Percentiles rank a stretch among this genome's conserved stretches.
Evolutionary conservation across 108 stramenopile genomes (phyloP).

Genomic region (Cylindrotheca closterium): DNA sequence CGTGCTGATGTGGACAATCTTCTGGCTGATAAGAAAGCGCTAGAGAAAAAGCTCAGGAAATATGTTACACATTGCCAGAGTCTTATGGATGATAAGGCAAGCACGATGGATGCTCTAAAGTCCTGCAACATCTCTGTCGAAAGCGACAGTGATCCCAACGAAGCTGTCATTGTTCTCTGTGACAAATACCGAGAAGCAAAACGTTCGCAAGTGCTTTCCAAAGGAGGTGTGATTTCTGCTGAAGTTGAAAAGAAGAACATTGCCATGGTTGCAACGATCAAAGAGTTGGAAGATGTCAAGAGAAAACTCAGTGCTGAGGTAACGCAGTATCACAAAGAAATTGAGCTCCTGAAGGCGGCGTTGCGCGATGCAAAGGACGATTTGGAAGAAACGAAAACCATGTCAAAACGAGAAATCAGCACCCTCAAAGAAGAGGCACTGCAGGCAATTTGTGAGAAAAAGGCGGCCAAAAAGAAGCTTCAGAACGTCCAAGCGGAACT

Average conservation of each 20-base stretch:
- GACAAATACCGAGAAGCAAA: slow-evolving; percentile 66
- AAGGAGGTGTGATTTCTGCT: neutral
- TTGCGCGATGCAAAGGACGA: slow-evolving; percentile 25
- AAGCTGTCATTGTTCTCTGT: slow-evolving; percentile 57
- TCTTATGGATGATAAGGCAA: slow-evolving; percentile 74
- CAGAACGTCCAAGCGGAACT: slow-evolving; percentile 47
- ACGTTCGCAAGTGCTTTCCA: slow-evolving; percentile 24
- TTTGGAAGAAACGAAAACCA: slow-evolving; percentile 40
- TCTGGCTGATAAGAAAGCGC: slow-evolving; percentile 64
- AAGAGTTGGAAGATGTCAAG: neutral
- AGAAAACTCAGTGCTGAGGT: slow-evolving; percentile 38
- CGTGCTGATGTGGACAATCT: slow-evolving; percentile 36
- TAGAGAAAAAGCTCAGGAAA: slow-evolving; percentile 79
- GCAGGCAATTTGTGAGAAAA: slow-evolving; percentile 78
- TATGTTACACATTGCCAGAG: slow-evolving; percentile 71
- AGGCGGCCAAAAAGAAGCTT: slow-evolving; percentile 58
- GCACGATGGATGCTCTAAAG: slow-evolving; percentile 42
- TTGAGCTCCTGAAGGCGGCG: slow-evolving; percentile 35
- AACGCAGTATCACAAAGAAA: slow-evolving; percentile 40
- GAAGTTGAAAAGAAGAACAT: slow-evolving; percentile 28
- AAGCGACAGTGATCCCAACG: slow-evolving; percentile 50
- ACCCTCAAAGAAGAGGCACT: slow-evolving; percentile 85
- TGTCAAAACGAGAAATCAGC: slow-evolving; percentile 52
- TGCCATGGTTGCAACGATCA: slow-evolving; percentile 9
- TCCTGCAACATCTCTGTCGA: slow-evolving; percentile 38